A percentile compares a stretch with the other conserved stretches of the same genome.
Conservation (phyloP, 2,329 filamentous ascomycete genomes). For the Colletotrichum caudatum region DNA sequence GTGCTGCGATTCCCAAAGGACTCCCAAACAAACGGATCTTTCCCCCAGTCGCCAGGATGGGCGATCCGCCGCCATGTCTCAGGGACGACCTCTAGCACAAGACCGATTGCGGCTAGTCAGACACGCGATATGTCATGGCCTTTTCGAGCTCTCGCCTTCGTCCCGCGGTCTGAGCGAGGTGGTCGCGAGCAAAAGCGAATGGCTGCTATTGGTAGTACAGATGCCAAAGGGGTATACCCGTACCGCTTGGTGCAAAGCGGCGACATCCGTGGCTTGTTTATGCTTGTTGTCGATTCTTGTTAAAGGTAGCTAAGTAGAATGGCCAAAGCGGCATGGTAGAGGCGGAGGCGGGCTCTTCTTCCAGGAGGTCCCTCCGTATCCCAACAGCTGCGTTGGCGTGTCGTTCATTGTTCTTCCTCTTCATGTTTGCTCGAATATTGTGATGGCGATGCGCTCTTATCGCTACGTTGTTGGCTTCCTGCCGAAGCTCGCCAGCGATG, state of each 20-base stretch:
- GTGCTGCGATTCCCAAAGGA: not conserved
- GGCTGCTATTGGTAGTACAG: too few species aligned
- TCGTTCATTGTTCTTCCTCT: not conserved
- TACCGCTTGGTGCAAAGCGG: too few species aligned
- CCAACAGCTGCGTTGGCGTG: not conserved
- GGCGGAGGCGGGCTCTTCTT: too few species aligned
- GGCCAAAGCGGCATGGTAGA: too few species aligned
- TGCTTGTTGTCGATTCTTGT: too few species aligned
- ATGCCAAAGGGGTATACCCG: too few species aligned
- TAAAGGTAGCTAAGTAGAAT: too few species aligned
- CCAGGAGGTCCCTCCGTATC: too few species aligned
- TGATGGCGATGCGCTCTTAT: not conserved
- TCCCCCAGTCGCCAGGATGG: not conserved
- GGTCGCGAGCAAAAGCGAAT: not conserved
- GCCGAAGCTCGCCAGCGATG: not conserved
- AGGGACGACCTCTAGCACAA: not conserved
- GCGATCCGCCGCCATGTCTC: constrained; percentile 2
- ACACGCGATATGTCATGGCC: not conserved
- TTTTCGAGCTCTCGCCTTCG: not conserved
- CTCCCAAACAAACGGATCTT: not conserved
- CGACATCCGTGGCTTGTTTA: too few species aligned
- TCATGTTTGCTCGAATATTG: not conserved
- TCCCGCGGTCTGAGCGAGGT: not conserved
- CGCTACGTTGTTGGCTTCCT: not conserved
- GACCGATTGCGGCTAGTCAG: not conserved